Evolutionary conservation across 2,329 filamentous ascomycete species (phyloP).

Genomic region (Coniochaeta hoffmannii): DNA sequence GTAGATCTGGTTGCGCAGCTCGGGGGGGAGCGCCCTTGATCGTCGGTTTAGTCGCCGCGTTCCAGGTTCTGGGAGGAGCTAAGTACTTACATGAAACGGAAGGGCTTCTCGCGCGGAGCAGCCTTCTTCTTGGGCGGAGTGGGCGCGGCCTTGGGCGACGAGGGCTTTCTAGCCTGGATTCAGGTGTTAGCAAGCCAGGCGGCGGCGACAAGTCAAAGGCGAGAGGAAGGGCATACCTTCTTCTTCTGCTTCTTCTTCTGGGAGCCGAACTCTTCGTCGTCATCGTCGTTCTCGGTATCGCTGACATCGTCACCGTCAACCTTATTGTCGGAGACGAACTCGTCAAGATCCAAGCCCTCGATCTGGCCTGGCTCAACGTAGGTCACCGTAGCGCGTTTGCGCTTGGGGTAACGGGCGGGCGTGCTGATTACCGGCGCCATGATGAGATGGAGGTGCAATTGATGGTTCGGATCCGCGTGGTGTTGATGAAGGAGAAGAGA

Average conservation of each 20-base stretch:
- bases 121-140: neutral
- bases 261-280: neutral
- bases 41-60: neutral
- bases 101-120: neutral
- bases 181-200: too few relatives aligned
- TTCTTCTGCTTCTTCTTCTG: neutral
- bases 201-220: too few relatives aligned
- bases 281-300: neutral
- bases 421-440: neutral
- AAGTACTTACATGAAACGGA: neutral
- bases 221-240: too few relatives aligned
- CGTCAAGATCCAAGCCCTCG: neutral
- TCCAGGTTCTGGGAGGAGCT: neutral
- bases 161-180: neutral
- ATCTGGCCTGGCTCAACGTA: neutral
- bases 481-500: neutral
- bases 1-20: slow-evolving; percentile 1
- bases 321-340: neutral
- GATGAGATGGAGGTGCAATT: neutral
- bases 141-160: too few relatives aligned
- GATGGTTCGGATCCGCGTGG: neutral
- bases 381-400: neutral
- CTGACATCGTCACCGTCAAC: neutral
- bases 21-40: neutral
- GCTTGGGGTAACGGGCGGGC: neutral